These are phyloP conservation scores for Thamnidium elegans DNA, from an alignment of 192 early-diverging fungal species.

Conservation along the genomic window DNA sequence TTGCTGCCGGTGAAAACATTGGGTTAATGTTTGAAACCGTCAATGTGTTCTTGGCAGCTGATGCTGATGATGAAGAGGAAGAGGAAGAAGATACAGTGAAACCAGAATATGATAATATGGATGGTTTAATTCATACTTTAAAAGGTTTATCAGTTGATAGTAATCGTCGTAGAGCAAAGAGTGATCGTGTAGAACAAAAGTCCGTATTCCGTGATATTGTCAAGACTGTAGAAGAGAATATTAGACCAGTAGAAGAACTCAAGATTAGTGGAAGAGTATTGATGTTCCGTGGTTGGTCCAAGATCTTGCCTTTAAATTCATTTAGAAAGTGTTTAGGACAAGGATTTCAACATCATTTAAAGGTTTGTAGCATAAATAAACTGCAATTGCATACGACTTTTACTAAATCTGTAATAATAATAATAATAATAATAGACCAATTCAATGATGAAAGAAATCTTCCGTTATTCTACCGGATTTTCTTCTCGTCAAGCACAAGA, in stretches of 20 bases:
- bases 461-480: slow-evolving; percentile 7
- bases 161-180: slow-evolving; percentile 52
- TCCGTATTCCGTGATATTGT: slow-evolving; percentile 66
- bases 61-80: background rate
- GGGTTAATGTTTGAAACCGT: slow-evolving; percentile 66
- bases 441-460: slow-evolving; percentile 10
- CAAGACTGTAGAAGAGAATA: slow-evolving; percentile 52
- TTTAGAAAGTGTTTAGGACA: slow-evolving; percentile 25
- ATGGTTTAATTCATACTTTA: slow-evolving; percentile 56
- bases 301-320: slow-evolving; percentile 17
- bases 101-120: slow-evolving; percentile 54
- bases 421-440: slow-evolving; percentile 9
- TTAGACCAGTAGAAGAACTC: slow-evolving; percentile 51
- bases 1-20: slow-evolving; percentile 72
- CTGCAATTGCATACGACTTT: background rate
- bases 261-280: slow-evolving; percentile 47
- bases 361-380: background rate
- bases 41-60: slow-evolving; percentile 17
- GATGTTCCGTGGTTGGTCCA: slow-evolving; percentile 55
- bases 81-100: slow-evolving; percentile 39
- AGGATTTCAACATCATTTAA: slow-evolving; percentile 27
- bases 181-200: slow-evolving; percentile 55
- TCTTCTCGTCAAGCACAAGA: slow-evolving; percentile 4
- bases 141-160: slow-evolving; percentile 56
- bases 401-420: background rate